phyloP scores from a whole-genome alignment of 441 rosid genomes.

The Euphorbia corollata region DNA sequence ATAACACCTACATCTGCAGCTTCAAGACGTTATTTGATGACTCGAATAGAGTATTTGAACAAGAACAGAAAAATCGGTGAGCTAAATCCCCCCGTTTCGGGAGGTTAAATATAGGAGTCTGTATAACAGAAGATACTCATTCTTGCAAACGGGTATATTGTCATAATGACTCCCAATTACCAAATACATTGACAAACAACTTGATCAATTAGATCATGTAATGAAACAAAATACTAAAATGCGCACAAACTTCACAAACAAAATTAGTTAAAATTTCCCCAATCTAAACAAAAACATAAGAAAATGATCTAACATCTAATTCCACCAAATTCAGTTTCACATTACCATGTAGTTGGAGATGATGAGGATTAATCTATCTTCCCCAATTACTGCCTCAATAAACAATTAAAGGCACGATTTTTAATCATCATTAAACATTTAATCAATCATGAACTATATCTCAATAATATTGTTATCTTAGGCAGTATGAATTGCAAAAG shows the following conservation, averaged over 20 bases:
- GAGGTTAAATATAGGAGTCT: not conserved
- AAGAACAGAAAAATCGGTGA: conserved; percentile 62
- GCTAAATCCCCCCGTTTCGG: not conserved
- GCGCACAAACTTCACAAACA: too few relatives aligned
- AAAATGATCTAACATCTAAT: too few relatives aligned
- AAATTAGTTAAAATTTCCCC: too few relatives aligned
- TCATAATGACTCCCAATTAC: not conserved
- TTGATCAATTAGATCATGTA: too few relatives aligned
- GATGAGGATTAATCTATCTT: not conserved
- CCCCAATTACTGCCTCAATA: conserved; percentile 4
- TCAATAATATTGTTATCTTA: not conserved
- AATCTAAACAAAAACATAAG: too few relatives aligned
- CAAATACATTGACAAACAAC: too few relatives aligned
- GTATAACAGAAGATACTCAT: not conserved
- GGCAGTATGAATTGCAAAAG: not conserved
- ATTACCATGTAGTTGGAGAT: not conserved
- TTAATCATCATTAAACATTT: not conserved
- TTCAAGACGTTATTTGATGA: conserved; percentile 6
- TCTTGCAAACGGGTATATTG: not conserved
- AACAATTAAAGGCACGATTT: not conserved
- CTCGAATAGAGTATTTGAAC: not conserved
- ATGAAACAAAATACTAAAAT: too few relatives aligned
- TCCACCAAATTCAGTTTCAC: not conserved
- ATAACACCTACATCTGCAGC: conserved; percentile 83
- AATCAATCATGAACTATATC: not conserved